Conservation (phyloP, 2,329 filamentous ascomycete genomes). For the Lachnellula willkommii region DNA sequence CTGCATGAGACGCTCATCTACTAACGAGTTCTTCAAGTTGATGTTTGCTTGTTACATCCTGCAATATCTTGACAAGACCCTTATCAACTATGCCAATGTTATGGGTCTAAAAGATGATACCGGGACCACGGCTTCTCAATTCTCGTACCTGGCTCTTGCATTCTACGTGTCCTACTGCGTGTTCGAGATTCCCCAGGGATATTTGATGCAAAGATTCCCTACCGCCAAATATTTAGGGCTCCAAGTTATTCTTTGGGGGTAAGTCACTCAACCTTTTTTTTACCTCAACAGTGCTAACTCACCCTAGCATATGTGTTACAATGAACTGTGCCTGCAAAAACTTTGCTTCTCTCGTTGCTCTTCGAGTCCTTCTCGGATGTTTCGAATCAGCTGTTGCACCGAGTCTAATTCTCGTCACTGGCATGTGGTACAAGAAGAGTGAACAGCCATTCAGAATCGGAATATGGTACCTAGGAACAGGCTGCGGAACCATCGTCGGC, state of each 20-base stretch:
- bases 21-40: conserved; percentile 14
- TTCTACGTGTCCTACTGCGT: conserved; percentile 44
- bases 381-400: conserved; percentile 50
- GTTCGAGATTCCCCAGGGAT: conserved; percentile 33
- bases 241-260: conserved; percentile 28
- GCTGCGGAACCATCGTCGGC: conserved; percentile 42
- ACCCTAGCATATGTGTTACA: conserved; percentile 35
- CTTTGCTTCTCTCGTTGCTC: conserved; percentile 42
- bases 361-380: conserved; percentile 45
- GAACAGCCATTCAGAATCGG: conserved; percentile 53
- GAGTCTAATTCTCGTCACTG: conserved; percentile 47
- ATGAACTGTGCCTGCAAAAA: conserved; percentile 44
- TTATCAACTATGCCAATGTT: conserved; percentile 46
- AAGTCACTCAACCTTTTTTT: background rate
- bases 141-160: conserved; percentile 41
- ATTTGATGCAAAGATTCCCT: conserved; percentile 47
- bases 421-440: conserved; percentile 47
- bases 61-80: conserved; percentile 58
- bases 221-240: conserved; percentile 47
- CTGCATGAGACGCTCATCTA: background rate
- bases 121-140: conserved; percentile 40
- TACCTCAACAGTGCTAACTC: background rate
- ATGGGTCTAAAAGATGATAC: conserved; percentile 45
- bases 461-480: conserved; percentile 53
- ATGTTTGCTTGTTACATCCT: conserved; percentile 54